Evolutionary conservation across 495 filamentous ascomycete genomes (phyloP), one percentile per base, ranked within the genome.

Genomic region (Xylaria intraflava): DNA sequence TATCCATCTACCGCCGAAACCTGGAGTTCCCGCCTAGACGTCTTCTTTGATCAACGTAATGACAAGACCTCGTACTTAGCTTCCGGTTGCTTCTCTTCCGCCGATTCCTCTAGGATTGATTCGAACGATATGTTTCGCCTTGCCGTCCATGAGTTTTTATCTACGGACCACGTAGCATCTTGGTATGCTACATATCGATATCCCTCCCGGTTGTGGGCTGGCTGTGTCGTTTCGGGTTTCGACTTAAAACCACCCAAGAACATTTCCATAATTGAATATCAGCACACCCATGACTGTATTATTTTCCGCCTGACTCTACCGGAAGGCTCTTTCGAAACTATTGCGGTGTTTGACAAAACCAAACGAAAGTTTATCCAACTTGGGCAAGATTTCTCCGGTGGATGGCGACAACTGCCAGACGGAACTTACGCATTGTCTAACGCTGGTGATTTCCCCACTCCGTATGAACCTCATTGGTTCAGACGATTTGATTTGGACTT

Each of bases 11-110:
- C 48, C 3, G 30, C 42, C 51, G 4, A 10, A 48, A 19, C 1
- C 0, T 9, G 64, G 64, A 30, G 14, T 26, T 41, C 40, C 0
- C 53, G 50, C 35, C 44, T 60, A 11, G 11, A 45, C 19, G 49
- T 53, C 2, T 53, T 64, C 33, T 59, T 66, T 40, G 58, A 64
- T 38, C 56, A 44, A 24, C 36, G 22, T 6, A 53, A 60, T 35
- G 48, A 11, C 22, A 48, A 41, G 11, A 62, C 49, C 1, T 35
- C 62, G 16, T 62, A 60, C 30, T 30, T 66, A 9, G 59, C 61
- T 39, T 60, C 61, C 20, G 49, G 24, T 1, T 55, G 53, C 41
- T 39, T 19, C 6, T 11, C 29, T n/a, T 0, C 2, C 8, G n/a
- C n/a, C n/a, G n/a, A n/a, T n/a, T n/a, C n/a, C n/a, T n/a, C n/a